These are phyloP conservation scores for Mrakia hoshinonis DNA, from an alignment of 768 basidiomycete genomes.

Conservation along the genomic window DNA sequence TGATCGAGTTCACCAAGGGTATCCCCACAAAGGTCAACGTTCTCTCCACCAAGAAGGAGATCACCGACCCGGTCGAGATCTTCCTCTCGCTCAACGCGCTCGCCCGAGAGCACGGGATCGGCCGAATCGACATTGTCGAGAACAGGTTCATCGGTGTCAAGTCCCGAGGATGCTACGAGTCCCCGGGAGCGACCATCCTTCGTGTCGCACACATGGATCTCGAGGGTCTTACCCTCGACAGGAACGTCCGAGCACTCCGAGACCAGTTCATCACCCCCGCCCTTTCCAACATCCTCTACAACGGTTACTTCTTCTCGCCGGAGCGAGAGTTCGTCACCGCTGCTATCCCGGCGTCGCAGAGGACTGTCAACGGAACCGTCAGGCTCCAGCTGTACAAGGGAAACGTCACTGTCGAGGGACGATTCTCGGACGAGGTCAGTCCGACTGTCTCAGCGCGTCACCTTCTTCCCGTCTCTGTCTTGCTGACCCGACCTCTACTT, in stretches of 20 bases:
- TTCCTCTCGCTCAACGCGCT: constrained; percentile 85
- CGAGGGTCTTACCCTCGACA: constrained; percentile 94
- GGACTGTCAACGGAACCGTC: constrained; percentile 90
- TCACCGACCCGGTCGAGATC: constrained; percentile 90
- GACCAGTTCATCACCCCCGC: constrained; percentile 92
- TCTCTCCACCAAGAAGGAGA: constrained; percentile 37
- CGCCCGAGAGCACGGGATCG: constrained; percentile 88
- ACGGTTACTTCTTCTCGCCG: constrained; percentile 99
- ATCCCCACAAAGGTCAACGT: constrained; percentile 75
- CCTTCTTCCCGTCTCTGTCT: background rate
- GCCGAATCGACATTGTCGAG: constrained; percentile 97
- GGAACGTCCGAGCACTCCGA: constrained; percentile 86
- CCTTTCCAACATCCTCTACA: constrained; percentile 86
- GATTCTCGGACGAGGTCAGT: constrained; percentile 72
- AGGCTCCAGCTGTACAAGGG: constrained; percentile 90
- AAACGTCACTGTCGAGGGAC: constrained; percentile 87
- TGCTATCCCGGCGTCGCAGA: constrained; percentile 84
- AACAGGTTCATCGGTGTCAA: constrained; percentile 99
- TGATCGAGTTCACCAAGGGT: constrained; percentile 77
- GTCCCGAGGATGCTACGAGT: constrained; percentile 98
- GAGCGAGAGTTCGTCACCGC: constrained; percentile 91
- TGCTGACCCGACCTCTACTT: background rate
- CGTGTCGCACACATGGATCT: constrained; percentile 91
- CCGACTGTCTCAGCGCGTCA: background rate
- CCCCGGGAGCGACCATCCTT: constrained; percentile 90